These are phyloP conservation scores for Fusarium napiforme DNA, from an alignment of 2,329 filamentous ascomycete species.

Conservation along the genomic window DNA sequence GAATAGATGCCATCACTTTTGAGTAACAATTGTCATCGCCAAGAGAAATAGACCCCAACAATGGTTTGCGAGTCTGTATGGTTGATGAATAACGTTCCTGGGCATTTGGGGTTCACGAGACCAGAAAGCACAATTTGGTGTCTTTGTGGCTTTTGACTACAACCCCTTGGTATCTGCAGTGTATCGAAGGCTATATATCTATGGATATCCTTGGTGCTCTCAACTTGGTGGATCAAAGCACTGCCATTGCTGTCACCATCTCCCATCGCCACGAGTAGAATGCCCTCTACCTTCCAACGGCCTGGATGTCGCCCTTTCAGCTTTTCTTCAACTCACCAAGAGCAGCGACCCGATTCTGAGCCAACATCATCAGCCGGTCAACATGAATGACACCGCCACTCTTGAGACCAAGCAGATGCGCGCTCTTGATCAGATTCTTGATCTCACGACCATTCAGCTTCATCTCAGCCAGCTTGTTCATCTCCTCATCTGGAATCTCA, in stretches of 20 bases:
- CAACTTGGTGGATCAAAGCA: not conserved
- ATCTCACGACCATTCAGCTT: slow-evolving; percentile 61
- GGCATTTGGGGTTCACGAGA: not conserved
- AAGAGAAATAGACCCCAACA: not conserved
- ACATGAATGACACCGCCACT: slow-evolving; percentile 44
- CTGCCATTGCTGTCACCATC: not conserved
- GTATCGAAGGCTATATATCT: not conserved
- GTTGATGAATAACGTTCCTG: too few species aligned
- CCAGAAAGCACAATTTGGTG: fast-evolving
- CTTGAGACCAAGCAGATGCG: slow-evolving; percentile 50
- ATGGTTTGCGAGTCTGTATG: not conserved
- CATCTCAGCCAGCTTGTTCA: slow-evolving; percentile 52
- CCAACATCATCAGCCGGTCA: slow-evolving; percentile 47
- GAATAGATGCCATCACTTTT: not conserved
- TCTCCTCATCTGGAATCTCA: slow-evolving; percentile 40
- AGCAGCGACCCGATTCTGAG: slow-evolving; percentile 45
- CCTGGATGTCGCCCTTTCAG: not conserved
- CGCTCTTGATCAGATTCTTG: slow-evolving; percentile 58
- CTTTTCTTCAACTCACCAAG: not conserved
- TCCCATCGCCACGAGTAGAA: not conserved
- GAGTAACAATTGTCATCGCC: not conserved
- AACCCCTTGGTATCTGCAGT: too few species aligned
- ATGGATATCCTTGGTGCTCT: too few species aligned
- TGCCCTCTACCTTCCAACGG: fast-evolving
- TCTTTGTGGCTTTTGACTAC: fast-evolving